Evolutionary conservation across 768 basidiomycete genomes (phyloP).

Genomic region (Amylocystis lapponica): DNA sequence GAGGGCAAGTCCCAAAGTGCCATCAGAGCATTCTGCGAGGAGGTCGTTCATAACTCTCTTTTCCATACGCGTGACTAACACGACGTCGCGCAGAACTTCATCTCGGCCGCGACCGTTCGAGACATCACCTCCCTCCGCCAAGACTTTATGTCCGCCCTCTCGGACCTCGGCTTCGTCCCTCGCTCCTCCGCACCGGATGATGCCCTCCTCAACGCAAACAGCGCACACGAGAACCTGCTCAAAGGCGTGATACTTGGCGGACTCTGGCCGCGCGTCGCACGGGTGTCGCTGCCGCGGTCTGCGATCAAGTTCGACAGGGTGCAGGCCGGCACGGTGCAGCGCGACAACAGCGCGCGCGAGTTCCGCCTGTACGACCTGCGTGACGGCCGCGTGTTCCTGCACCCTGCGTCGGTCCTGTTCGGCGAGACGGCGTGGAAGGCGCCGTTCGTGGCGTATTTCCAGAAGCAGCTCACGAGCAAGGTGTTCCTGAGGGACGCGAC

Average conservation of each 20-base stretch:
- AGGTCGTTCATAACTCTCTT: constrained; percentile 34
- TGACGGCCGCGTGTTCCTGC: constrained; percentile 65
- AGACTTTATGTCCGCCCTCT: constrained; percentile 70
- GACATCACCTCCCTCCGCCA: constrained; percentile 74
- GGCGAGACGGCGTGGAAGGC: constrained; percentile 64
- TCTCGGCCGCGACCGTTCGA: constrained; percentile 64
- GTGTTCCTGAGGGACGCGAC: constrained; percentile 84
- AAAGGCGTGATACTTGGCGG: constrained; percentile 85
- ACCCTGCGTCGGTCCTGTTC: constrained; percentile 81
- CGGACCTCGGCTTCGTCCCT: constrained; percentile 65
- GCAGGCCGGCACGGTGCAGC: constrained; percentile 76
- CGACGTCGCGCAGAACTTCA: constrained; percentile 59
- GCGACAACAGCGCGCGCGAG: constrained; percentile 80
- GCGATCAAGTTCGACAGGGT: constrained; percentile 82
- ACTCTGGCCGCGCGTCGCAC: constrained; percentile 79
- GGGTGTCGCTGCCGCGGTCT: constrained; percentile 65
- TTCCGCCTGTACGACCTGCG: constrained; percentile 75
- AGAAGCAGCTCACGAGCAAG: constrained; percentile 77
- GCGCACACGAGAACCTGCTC: constrained; percentile 63
- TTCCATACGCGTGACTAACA: background rate
- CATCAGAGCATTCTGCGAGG: constrained; percentile 63
- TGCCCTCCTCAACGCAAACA: constrained; percentile 57
- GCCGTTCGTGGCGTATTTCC: constrained; percentile 80
- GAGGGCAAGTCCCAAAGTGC: constrained; percentile 42
- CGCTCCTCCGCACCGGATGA: constrained; percentile 38